Evolutionary conservation across 148 eudicot genomes (phyloP).

Genomic region (Agrostemma githago): DNA sequence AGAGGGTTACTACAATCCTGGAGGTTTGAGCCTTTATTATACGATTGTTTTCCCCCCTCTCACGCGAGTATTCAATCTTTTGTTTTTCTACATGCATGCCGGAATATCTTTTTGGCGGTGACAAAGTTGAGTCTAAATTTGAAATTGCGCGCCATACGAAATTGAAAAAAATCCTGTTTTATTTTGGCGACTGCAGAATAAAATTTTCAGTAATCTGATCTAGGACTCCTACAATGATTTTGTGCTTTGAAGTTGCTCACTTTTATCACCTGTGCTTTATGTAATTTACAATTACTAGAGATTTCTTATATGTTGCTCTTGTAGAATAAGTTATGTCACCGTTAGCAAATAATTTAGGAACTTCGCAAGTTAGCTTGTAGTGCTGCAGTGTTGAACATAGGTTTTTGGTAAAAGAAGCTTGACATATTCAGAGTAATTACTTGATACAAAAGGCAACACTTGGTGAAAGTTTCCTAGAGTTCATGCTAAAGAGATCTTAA

Average conservation of each 20-base stretch:
- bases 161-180: background rate
- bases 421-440: background rate
- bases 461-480: background rate
- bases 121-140: background rate
- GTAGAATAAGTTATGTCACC: too few relatives aligned
- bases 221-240: background rate
- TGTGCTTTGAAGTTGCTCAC: background rate
- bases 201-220: background rate
- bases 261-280: background rate
- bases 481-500: background rate
- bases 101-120: background rate
- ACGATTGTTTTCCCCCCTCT: background rate
- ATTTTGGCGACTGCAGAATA: background rate
- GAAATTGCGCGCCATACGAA: background rate
- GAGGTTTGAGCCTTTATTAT: conserved; percentile 33
- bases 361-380: background rate
- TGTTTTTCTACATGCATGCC: background rate
- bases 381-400: background rate
- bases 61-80: background rate
- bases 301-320: background rate
- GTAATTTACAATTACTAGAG: background rate
- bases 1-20: conserved; percentile 35
- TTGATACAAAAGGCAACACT: background rate
- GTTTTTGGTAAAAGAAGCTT: background rate
- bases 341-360: background rate